Evolutionary conservation across 2,329 filamentous ascomycete genomes (phyloP), one percentile per base, ranked within the genome.

Genomic region (Meredithiella fracta): DNA sequence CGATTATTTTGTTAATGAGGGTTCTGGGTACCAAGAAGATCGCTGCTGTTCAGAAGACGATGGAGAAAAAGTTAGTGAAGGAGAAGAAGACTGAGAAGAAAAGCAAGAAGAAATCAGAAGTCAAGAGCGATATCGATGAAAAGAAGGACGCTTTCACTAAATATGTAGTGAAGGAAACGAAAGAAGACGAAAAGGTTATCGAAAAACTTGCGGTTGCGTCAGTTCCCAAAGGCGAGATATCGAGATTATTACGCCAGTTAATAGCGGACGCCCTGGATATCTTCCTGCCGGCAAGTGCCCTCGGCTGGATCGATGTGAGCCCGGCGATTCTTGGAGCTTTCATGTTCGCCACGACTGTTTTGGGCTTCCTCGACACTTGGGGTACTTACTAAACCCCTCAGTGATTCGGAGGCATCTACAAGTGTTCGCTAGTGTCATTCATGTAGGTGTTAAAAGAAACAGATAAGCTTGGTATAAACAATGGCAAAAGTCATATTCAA

Each of bases 341-440:
- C 7, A 83, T 82, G 74, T 67, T 83, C 20, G 62, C 77, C 22
- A 82, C 80, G 53, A 84, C 82, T 0, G 49, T 83, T 3, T 63
- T 86, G 49, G 80, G 80, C 8, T 74, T 75, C 1, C 64, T 69
- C 60, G 77, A 79, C 60, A 75, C 82, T 1, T 87, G 83, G 83
- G 72, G 76, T 58, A 69, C 70, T 55, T 74, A 72, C 50, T 59
- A 53, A 40, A 50, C 37, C 4, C 3, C 20, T 44, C 15, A 22
- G 17, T 20, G 31, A 44, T 44, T 5, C 29, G 5, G 11, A 34
- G 29, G 29, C 5, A 34, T 34, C 29, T 34, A 5, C n/a, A n/a
- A n/a, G n/a, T n/a, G n/a, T n/a, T n/a, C n/a, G n/a, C n/a, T n/a
- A n/a, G n/a, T n/a, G n/a, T n/a, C n/a, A n/a, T n/a, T n/a, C n/a